Evolutionary conservation across 2,329 filamentous ascomycete species (phyloP).

Genomic region (Erysiphe neolycopersici): DNA sequence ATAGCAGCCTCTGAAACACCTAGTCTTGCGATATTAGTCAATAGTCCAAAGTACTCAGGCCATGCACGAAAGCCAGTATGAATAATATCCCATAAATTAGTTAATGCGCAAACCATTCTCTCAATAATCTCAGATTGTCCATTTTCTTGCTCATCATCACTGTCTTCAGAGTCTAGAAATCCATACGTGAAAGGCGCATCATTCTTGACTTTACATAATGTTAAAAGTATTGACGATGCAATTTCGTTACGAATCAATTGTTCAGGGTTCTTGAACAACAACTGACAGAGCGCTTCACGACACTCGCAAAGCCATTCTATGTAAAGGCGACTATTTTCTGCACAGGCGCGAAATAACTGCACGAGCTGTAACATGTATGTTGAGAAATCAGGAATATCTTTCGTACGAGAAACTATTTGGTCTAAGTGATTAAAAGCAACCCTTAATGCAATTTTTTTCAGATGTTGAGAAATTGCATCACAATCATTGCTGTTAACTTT

Average conservation of each 20-base stretch:
- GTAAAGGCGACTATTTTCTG: constrained; percentile 28
- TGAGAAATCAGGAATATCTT: constrained; percentile 37
- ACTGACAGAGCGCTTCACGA: constrained; percentile 29
- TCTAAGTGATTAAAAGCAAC: constrained; percentile 41
- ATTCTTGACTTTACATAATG: constrained; percentile 25
- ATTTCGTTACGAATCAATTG: constrained; percentile 25
- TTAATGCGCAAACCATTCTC: constrained; percentile 20
- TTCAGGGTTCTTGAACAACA: constrained; percentile 36
- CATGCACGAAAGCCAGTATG: constrained; percentile 37
- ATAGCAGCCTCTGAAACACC: constrained; percentile 29
- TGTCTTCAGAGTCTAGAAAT: constrained; percentile 8
- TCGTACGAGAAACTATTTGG: constrained; percentile 45
- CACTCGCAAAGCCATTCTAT: constrained; percentile 32
- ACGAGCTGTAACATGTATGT: constrained; percentile 25
- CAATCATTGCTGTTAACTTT: constrained; percentile 22
- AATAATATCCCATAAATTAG: constrained; percentile 32
- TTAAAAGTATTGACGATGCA: constrained; percentile 23
- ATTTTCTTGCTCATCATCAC: constrained; percentile 9
- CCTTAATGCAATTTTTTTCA: constrained; percentile 24
- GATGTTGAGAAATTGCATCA: constrained; percentile 18
- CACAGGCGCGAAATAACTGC: constrained; percentile 22
- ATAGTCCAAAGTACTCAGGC: constrained; percentile 50
- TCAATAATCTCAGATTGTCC: constrained; percentile 12
- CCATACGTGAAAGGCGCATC: constrained; percentile 22
- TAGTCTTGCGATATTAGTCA: constrained; percentile 36